Evolutionary conservation across 225 moss, liverwort and hornwort species (phyloP), one percentile per base, ranked within the genome.

Genomic region (Rhytidiadelphus loreus): DNA sequence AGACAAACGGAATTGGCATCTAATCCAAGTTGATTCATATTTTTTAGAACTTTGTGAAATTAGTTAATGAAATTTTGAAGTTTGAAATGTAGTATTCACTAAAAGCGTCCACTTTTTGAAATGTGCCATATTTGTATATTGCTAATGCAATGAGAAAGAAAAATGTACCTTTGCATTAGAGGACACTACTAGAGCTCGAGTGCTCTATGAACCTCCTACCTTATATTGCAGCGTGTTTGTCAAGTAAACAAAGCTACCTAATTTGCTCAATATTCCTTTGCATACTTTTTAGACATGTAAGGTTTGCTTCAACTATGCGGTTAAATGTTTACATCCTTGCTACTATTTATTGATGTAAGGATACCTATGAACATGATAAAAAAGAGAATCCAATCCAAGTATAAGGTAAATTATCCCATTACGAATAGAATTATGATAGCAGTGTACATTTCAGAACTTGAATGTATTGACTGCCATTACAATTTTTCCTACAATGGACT

Each of bases 321-420:
- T n/a, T n/a, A n/a, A n/a, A n/a, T n/a, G n/a, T n/a, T n/a, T 46
- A 72, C 6, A 71, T 25, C 26, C 9, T 43, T 16, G 71, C 1
- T 72, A 4, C 43, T 28, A 43, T 43, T 44, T 16, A 25, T 43
- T 72, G 29, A 73, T 44, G 72, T 28, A 73, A 44, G 33, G 16
- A 2, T 33, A 64, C 17, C 17, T 64, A 5, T 64, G 9, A 65
- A 64, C 0, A 18, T 1, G 18, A 64, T 32, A 18, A 64, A 5
- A 16, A 63, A 7, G 65, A 0, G 5, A 35, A 18, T 1, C 19
- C 0, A 20, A 6, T 11, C n/a, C n/a, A n/a, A n/a, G n/a, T n/a
- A n/a, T n/a, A n/a, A n/a, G n/a, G n/a, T n/a, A n/a, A n/a, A n/a
- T n/a, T n/a, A n/a, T n/a, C n/a, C n/a, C n/a, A n/a, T n/a, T n/a